Base-by-base conservation (phyloP, 495 filamentous ascomycete species). In the Amorphotheca resinae region DNA sequence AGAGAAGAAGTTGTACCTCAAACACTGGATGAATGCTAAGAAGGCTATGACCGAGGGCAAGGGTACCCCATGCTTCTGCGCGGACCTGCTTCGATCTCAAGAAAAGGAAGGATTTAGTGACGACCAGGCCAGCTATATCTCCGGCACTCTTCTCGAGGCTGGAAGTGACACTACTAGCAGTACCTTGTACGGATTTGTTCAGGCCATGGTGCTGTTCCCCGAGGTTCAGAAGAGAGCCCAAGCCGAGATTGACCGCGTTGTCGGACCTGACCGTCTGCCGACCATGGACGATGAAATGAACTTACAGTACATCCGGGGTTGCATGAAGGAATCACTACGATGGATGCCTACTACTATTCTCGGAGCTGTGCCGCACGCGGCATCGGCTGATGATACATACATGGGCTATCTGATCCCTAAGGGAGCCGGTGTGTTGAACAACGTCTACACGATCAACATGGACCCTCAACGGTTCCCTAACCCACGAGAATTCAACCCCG, bases 331-430 rank as follows among this genome's bases (percentile, higher is more conserved):
- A 25, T 57, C 69, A 39, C 38, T 45, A 20, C 61, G 63, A 28
- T 28, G 25, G 25, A 11, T 5, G 5, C 25, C 11, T 28, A 28
- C 76, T 9, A 70, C 79, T 9, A 70, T 71, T 12, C 73, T 66
- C 34, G 64, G 77, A 33, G 76, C 74, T 38, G 73, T 74, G 44
- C 76, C 74, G 12, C 74, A 82, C 52, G 67, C 71, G 4, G 69
- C 66, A 7, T 77, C 72, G 0, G 61, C 69, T 33, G 73, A 76
- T 37, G 72, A 78, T 42, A 55, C 58, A 3, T 80, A 78, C 51
- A 65, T 67, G 17, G 43, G 62, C 30, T 61, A 64, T 18, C 36
- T 51, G 9, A 60, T 74, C 25, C 66, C 68, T 5, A 59, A 59
- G 14, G 66, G 65, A 1, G 59, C 60, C 0, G 50, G 58, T 16